phyloP scores from a whole-genome alignment of 805 yeast genomes.

The Wickerhamiella brachini region DNA sequence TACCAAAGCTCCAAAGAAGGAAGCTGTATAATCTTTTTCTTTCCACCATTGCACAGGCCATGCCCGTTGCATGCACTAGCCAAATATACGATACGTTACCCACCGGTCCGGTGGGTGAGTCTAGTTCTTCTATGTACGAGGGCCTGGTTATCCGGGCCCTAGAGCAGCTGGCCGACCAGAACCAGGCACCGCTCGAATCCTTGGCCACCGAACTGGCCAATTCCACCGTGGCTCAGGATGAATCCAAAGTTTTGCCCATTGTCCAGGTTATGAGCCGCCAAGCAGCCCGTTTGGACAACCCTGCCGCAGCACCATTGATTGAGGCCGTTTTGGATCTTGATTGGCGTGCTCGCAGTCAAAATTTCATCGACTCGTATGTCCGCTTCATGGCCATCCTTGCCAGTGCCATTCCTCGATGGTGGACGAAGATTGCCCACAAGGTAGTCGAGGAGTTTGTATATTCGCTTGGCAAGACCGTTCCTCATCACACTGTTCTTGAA shows the following conservation, averaged over 20 bases:
- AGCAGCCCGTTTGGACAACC: conserved; percentile 47
- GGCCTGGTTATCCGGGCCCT: conserved; percentile 8
- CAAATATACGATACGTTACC: neutral
- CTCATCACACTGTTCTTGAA: conserved; percentile 53
- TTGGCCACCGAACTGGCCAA: conserved; percentile 6
- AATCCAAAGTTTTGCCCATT: conserved; percentile 37
- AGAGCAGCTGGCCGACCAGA: conserved; percentile 8
- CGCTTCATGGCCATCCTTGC: conserved; percentile 67
- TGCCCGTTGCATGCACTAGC: neutral
- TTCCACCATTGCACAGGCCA: neutral
- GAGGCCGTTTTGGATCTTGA: conserved; percentile 44
- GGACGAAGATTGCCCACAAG: conserved; percentile 63
- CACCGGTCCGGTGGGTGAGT: neutral
- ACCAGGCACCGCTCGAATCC: conserved; percentile 3
- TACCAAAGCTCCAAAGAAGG: neutral
- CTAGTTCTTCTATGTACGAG: conserved; percentile 5
- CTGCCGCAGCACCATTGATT: conserved; percentile 38
- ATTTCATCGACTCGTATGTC: conserved; percentile 42
- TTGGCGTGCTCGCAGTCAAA: conserved; percentile 41
- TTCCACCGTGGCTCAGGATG: conserved; percentile 6
- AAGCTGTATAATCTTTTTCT: neutral
- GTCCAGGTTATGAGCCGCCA: conserved; percentile 48
- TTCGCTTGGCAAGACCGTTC: conserved; percentile 19
- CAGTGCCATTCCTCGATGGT: conserved; percentile 80
- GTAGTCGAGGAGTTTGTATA: conserved; percentile 48